phyloP scores from a whole-genome alignment of 257 asterid species.

The Capsicum baccatum region DNA sequence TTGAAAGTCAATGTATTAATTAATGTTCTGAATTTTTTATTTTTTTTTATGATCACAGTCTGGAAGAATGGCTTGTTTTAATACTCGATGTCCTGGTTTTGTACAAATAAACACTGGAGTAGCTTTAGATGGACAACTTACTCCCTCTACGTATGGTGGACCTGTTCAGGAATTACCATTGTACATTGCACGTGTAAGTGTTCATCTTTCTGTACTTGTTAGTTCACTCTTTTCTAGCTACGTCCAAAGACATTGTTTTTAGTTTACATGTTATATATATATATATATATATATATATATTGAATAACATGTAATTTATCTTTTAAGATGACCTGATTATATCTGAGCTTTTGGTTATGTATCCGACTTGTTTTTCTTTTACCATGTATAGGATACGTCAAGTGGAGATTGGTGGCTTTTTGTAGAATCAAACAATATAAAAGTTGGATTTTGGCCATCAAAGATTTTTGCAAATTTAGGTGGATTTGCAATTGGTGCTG shows the following conservation, averaged over 20 bases:
- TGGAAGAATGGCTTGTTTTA: background rate
- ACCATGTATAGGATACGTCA: background rate
- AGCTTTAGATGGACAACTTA: background rate
- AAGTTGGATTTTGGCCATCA: background rate
- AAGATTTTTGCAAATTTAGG: background rate
- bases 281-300: too few relatives aligned
- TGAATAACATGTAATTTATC: too few relatives aligned
- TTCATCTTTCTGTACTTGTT: background rate
- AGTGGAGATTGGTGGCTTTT: background rate
- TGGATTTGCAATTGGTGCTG: background rate
- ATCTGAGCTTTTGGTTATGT: too few relatives aligned
- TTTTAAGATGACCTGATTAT: too few relatives aligned
- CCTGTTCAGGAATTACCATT: background rate
- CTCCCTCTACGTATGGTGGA: background rate
- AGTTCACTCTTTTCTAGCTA: too few relatives aligned
- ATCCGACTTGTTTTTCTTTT: background rate
- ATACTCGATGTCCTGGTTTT: background rate
- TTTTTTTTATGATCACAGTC: background rate
- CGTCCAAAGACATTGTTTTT: too few relatives aligned
- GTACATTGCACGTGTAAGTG: background rate
- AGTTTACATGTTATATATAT: too few relatives aligned
- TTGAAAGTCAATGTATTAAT: background rate
- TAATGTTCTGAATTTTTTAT: background rate
- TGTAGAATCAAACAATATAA: background rate
- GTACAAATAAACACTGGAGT: background rate